Evolutionary conservation across 2,329 filamentous ascomycete species (phyloP).

Genomic region (Arthrinium puccinioides): DNA sequence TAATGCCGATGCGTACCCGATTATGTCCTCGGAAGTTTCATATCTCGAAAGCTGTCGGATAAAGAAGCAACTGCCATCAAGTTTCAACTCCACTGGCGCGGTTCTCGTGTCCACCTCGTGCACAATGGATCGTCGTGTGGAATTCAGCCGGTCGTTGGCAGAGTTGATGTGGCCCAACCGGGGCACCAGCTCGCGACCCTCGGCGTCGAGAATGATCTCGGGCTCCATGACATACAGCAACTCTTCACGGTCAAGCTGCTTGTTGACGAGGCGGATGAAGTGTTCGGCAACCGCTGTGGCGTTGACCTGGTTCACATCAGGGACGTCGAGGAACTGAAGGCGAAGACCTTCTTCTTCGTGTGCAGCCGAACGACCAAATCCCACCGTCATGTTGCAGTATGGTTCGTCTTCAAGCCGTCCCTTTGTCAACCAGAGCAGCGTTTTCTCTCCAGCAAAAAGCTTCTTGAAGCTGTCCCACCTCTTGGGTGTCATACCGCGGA

Average conservation of each 20-base stretch:
- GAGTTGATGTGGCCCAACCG: conserved; percentile 4
- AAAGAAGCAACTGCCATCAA: too few species aligned
- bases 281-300: conserved; percentile 7
- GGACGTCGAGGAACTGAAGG: conserved; percentile 15
- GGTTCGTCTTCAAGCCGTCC: conserved; percentile 11
- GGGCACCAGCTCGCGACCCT: conserved; percentile 3
- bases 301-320: conserved; percentile 2
- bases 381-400: conserved; percentile 15
- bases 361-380: conserved; percentile 10
- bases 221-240: conserved; percentile 11
- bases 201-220: conserved; percentile 8
- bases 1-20: too few species aligned
- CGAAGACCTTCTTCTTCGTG: conserved; percentile 10
- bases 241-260: background rate
- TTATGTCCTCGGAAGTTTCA: too few species aligned
- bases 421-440: conserved; percentile 17
- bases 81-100: too few species aligned
- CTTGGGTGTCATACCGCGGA: conserved; percentile 4
- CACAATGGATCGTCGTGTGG: too few species aligned
- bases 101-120: too few species aligned
- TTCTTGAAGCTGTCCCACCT: conserved; percentile 4
- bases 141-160: conserved; percentile 13
- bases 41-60: too few species aligned
- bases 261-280: conserved; percentile 5
- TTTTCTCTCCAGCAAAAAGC: conserved; percentile 9